Evolutionary conservation across 1,139 yeast genomes (phyloP), one percentile per base, ranked within the genome.

Genomic region (Eremothecium sinecaudum): DNA sequence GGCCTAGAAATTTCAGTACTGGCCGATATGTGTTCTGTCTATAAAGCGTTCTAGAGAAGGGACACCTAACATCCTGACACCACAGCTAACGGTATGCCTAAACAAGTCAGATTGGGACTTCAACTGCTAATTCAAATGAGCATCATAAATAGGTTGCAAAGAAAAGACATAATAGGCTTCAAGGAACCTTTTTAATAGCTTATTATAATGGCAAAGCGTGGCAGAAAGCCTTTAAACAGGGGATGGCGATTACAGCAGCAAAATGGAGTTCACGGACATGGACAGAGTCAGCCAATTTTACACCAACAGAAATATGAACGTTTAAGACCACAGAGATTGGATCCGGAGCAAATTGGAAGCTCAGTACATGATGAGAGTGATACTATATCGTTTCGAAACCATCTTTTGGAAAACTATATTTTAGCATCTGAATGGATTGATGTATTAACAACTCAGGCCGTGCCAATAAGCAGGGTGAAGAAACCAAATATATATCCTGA

Each of bases 301-400:
- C 43, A 41, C 25, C 48, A 42, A 27, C 36, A 41, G 24, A 39
- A 40, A 28, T 27, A n/a, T 10, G 43, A 40, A 25, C 34, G 38
- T 25, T 43, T 42, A 21, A 53, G 46, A 33, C 40, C 36, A 11
- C 37, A 43, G 23, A 36, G 58, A 29, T 33, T 51, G 34, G 45
- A 45, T 30, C 49, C 58, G 3, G 57, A 50, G 28, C 46, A 46
- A 21, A 38, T 50, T 2, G 45, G 43, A n/a, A 35, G 50, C 2
- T 39, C 47, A n/a, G 41, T 48, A 2, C 59, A 55, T 32, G 60
- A 55, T 39, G 56, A 52, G 34, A 53, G 58, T 36, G 60, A 55
- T 31, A 51, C 56, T 2, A 44, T 53, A 4, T 55, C 60, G 10
- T 55, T 46, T 31, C 39, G 58, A 18, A 37, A 47, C 17, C 39